A percentile compares a stretch with the other conserved stretches of the same genome.
Conservation (phyloP, 78 protist genomes). For the Cavenderia fasciculata region DNA sequence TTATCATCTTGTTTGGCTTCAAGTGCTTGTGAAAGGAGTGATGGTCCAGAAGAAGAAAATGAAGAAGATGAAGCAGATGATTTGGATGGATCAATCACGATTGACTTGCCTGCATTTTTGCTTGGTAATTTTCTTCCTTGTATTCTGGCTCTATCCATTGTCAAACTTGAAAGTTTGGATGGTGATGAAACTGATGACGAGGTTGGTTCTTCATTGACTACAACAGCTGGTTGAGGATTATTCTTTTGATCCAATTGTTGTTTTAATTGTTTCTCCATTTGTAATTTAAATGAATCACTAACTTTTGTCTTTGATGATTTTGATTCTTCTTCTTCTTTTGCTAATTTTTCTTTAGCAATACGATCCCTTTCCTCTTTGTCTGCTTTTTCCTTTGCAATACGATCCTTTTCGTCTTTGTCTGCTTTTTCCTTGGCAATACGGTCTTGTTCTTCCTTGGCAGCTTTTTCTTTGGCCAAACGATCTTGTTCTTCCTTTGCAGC, state of each 20-base stretch:
- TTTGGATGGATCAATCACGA: not conserved
- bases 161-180: not conserved
- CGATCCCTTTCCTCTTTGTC: conserved; percentile 9
- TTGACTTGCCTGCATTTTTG: conserved; percentile 6
- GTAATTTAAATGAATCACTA: conserved; percentile 33
- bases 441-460: conserved; percentile 3
- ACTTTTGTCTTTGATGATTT: not conserved
- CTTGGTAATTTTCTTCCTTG: conserved; percentile 42
- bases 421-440: not conserved
- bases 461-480: not conserved
- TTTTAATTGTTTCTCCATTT: conserved; percentile 46
- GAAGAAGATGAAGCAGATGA: not conserved
- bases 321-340: not conserved
- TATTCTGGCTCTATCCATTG: conserved; percentile 49
- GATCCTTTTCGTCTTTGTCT: not conserved
- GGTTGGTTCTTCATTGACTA: not conserved
- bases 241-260: conserved; percentile 14
- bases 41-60: not conserved
- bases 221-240: not conserved
- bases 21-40: conserved; percentile 46
- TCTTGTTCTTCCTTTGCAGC: conserved; percentile 22
- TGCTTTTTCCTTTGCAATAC: not conserved
- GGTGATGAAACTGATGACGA: not conserved
- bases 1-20: not conserved
- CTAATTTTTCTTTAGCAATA: conserved; percentile 3